A percentile compares a stretch with the other conserved stretches of the same genome.
Evolutionary conservation across 305 asterid species (phyloP).

Genomic region (Rubia peregrina): DNA sequence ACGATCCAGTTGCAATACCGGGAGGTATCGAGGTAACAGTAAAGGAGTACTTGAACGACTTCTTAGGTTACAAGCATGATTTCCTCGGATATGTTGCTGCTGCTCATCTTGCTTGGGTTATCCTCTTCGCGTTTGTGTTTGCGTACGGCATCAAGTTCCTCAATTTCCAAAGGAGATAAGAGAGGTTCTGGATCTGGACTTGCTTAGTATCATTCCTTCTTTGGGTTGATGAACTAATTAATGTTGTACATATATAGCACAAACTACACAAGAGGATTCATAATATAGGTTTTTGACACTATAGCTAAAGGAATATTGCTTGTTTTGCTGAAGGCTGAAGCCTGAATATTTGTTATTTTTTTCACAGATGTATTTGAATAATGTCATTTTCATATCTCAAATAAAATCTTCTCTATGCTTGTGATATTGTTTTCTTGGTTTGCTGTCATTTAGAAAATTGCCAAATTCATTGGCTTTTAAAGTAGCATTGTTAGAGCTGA

Average conservation of each 20-base stretch:
- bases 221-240: not conserved
- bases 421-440: not conserved
- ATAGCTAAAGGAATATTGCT: not conserved
- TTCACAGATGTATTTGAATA: not conserved
- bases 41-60: constrained; percentile 36
- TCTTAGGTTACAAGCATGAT: constrained; percentile 53
- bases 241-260: constrained; percentile 12
- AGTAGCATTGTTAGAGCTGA: not conserved
- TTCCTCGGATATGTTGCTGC: constrained; percentile 68
- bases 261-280: not conserved
- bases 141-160: constrained; percentile 75
- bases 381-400: not conserved
- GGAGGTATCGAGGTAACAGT: constrained; percentile 35
- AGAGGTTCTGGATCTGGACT: constrained; percentile 11
- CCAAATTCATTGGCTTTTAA: not conserved
- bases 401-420: not conserved
- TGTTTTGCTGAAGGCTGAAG: not conserved
- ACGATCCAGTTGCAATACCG: constrained; percentile 36
- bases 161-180: constrained; percentile 81
- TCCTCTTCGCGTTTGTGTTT: constrained; percentile 62
- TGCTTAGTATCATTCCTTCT: not conserved
- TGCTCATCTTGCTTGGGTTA: constrained; percentile 68
- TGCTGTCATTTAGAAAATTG: not conserved
- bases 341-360: not conserved
- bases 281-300: not conserved